Evolutionary conservation across 768 basidiomycete genomes (phyloP).

Genomic region (Boletus bicolor): DNA sequence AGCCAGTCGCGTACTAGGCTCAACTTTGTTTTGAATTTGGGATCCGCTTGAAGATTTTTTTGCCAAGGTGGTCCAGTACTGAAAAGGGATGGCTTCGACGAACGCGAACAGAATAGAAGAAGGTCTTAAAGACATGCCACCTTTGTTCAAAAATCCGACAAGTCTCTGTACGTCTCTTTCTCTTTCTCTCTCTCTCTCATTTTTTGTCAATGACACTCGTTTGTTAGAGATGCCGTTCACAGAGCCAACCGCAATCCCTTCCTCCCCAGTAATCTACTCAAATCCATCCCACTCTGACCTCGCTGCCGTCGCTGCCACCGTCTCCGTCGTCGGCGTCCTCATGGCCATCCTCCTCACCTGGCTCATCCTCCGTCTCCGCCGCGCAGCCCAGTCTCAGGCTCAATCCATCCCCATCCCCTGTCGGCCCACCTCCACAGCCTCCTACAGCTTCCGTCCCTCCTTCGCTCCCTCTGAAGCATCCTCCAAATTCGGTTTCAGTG

Average conservation of each 20-base stretch:
- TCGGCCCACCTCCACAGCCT: conserved; percentile 2
- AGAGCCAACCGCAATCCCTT: background rate
- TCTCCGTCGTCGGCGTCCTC: conserved; percentile 16
- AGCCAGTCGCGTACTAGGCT: conserved; percentile 55
- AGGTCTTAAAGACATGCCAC: too few relatives aligned
- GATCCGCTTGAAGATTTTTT: background rate
- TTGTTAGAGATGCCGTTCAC: background rate
- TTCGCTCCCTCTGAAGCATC: conserved; percentile 24
- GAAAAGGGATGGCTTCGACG: background rate
- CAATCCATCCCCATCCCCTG: background rate
- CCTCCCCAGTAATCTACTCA: conserved; percentile 3
- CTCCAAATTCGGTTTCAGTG: conserved; percentile 29
- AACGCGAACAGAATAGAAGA: background rate
- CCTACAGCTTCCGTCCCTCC: conserved; percentile 22
- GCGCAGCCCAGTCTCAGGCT: background rate
- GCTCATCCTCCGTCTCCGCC: conserved; percentile 4
- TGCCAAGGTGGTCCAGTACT: background rate
- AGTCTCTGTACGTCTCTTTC: too few relatives aligned
- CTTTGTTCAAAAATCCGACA: too few relatives aligned
- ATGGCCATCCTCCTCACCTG: background rate
- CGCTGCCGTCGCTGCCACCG: conserved; percentile 23
- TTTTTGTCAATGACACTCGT: background rate
- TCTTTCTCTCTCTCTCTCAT: background rate
- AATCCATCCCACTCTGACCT: conserved; percentile 9
- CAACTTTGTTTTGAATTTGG: background rate